Evolutionary conservation across 257 asterid species (phyloP).

Genomic region (Solanum lycopersicoides): DNA sequence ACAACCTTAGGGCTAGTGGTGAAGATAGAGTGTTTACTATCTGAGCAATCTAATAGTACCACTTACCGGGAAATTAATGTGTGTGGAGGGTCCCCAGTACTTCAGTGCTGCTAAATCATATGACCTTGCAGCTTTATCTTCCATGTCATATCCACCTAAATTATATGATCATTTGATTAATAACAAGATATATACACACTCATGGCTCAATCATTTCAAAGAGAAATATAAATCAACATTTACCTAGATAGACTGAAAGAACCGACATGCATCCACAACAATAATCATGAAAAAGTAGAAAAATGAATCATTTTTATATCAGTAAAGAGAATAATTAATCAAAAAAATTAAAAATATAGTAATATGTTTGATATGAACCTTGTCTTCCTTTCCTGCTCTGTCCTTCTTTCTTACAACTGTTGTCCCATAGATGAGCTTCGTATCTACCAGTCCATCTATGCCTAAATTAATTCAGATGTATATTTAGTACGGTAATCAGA

Average conservation of each 20-base stretch:
- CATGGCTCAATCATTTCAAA: neutral
- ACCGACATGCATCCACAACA: constrained; percentile 9
- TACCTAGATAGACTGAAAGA: constrained; percentile 83
- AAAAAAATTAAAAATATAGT: neutral
- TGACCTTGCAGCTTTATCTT: constrained; percentile 95
- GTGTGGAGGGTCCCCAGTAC: constrained; percentile 97
- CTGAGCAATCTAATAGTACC: neutral
- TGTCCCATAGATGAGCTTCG: constrained; percentile 99
- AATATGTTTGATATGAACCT: constrained; percentile 32
- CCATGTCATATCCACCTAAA: constrained; percentile 96
- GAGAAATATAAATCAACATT: neutral
- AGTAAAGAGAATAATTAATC: neutral
- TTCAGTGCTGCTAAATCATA: constrained; percentile 96
- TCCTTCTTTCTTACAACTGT: constrained; percentile 98
- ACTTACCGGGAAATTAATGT: constrained; percentile 76
- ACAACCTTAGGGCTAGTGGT: neutral
- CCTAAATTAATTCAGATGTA: constrained; percentile 21
- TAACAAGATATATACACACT: neutral
- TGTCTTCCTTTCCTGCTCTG: constrained; percentile 97
- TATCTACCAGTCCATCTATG: constrained; percentile 99
- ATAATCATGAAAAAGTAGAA: constrained; percentile 2
- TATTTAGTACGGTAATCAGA: neutral
- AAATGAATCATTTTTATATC: neutral
- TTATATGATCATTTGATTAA: neutral
- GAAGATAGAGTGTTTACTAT: neutral